Conservation (phyloP, 1,284 basidiomycete genomes). For the Ustilago vetiveriae region DNA sequence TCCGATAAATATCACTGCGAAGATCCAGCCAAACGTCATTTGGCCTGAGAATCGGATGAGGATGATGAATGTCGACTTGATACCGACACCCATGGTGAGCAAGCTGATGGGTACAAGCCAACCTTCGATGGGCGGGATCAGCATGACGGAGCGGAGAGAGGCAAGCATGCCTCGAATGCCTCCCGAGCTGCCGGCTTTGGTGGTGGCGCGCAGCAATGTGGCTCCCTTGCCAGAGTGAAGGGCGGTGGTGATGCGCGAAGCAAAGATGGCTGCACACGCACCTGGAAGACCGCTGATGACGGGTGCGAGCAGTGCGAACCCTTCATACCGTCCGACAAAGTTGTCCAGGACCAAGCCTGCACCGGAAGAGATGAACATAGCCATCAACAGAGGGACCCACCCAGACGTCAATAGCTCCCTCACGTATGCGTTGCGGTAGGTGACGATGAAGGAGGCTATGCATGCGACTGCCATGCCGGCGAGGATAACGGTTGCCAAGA, state of each 20-base stretch:
- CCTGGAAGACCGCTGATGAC: slow-evolving; percentile 80
- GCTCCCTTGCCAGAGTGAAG: slow-evolving; percentile 72
- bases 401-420: slow-evolving; percentile 80
- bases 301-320: slow-evolving; percentile 86
- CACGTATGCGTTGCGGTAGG: slow-evolving; percentile 75
- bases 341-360: slow-evolving; percentile 90
- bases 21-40: slow-evolving; percentile 59
- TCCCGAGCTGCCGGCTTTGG: slow-evolving; percentile 23
- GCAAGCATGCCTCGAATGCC: slow-evolving; percentile 28
- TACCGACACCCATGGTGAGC: slow-evolving; percentile 44
- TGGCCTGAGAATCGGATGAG: slow-evolving; percentile 45
- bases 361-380: slow-evolving; percentile 89
- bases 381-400: slow-evolving; percentile 88
- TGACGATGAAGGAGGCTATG: slow-evolving; percentile 72
- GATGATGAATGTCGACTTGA: slow-evolving; percentile 53
- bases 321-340: slow-evolving; percentile 85
- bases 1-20: slow-evolving; percentile 41
- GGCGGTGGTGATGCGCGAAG: slow-evolving; percentile 86
- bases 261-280: slow-evolving; percentile 87
- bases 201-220: slow-evolving; percentile 19
- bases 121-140: slow-evolving; percentile 52
- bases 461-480: slow-evolving; percentile 74
- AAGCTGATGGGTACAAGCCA: slow-evolving; percentile 59
- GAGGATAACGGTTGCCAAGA: slow-evolving; percentile 71
- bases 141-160: slow-evolving; percentile 20